These are phyloP conservation scores for Ramaria sp. DNA, from an alignment of 768 basidiomycete genomes.

Conservation along the genomic window DNA sequence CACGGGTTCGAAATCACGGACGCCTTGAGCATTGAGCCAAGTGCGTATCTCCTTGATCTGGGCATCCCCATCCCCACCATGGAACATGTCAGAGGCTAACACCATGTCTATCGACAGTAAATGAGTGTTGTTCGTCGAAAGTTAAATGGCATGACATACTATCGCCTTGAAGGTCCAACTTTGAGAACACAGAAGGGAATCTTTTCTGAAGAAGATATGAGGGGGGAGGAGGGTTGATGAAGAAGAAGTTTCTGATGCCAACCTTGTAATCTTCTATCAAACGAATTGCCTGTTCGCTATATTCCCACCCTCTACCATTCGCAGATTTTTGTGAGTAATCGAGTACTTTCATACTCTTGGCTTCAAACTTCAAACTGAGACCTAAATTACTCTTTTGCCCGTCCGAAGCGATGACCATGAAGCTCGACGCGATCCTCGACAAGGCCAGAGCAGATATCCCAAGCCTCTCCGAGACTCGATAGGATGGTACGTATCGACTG, in stretches of 20 bases:
- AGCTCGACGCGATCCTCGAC: conserved; percentile 85
- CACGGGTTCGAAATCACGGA: conserved; percentile 86
- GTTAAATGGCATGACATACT: conserved; percentile 31
- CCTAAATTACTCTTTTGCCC: conserved; percentile 82
- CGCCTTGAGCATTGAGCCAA: conserved; percentile 83
- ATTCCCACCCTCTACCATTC: conserved; percentile 85
- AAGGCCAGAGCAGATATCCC: conserved; percentile 69
- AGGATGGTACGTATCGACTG: conserved; percentile 66
- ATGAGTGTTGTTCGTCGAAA: conserved; percentile 7
- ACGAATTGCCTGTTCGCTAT: conserved; percentile 74
- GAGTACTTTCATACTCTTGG: conserved; percentile 84
- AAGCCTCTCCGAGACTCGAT: conserved; percentile 62
- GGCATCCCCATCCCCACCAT: conserved; percentile 52
- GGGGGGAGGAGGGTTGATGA: not conserved
- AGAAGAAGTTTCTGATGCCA: not conserved
- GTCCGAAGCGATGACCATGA: conserved; percentile 75
- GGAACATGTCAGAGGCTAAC: conserved; percentile 48
- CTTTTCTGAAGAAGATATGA: conserved; percentile 31
- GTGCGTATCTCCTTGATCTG: conserved; percentile 64
- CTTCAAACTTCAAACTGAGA: conserved; percentile 92
- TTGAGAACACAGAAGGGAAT: conserved; percentile 77
- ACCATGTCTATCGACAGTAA: conserved; percentile 51
- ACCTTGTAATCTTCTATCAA: conserved; percentile 82
- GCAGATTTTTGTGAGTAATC: conserved; percentile 70
- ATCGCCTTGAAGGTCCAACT: conserved; percentile 61